Conservation (phyloP, 345 rosid species). For the Eucalyptus pumila region DNA sequence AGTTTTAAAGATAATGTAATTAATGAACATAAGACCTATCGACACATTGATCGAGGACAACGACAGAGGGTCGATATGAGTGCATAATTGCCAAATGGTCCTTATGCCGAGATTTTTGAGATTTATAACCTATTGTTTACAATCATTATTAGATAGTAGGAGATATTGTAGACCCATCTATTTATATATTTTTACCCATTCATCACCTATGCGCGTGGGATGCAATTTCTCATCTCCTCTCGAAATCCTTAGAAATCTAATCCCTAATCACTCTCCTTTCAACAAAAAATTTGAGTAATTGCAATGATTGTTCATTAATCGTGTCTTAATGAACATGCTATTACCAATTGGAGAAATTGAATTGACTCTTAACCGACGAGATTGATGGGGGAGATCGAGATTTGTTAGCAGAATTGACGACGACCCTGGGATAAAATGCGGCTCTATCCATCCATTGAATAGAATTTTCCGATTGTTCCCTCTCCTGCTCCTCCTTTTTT, state of each 20-base stretch:
- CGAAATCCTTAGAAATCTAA: not conserved
- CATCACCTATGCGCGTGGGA: accelerated
- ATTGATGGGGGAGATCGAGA: not conserved
- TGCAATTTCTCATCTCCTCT: accelerated
- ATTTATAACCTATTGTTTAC: too few relatives aligned
- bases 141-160: not conserved
- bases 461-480: not conserved
- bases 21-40: not conserved
- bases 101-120: not conserved
- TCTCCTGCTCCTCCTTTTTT: not conserved
- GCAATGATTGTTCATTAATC: not conserved
- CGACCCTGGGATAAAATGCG: not conserved
- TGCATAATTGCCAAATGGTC: not conserved
- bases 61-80: accelerated
- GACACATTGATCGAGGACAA: not conserved
- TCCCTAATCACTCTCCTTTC: too few relatives aligned
- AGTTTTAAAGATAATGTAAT: not conserved
- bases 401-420: not conserved
- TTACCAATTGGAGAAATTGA: not conserved
- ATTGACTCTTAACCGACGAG: not conserved
- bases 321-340: not conserved
- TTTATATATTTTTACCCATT: not conserved
- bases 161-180: not conserved
- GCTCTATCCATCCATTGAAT: not conserved
- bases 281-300: not conserved